Percentiles rank a stretch among this genome's conserved stretches.
Evolutionary conservation across 75 land plant species (phyloP).

Genomic region (Isoetes taiwanensis): DNA sequence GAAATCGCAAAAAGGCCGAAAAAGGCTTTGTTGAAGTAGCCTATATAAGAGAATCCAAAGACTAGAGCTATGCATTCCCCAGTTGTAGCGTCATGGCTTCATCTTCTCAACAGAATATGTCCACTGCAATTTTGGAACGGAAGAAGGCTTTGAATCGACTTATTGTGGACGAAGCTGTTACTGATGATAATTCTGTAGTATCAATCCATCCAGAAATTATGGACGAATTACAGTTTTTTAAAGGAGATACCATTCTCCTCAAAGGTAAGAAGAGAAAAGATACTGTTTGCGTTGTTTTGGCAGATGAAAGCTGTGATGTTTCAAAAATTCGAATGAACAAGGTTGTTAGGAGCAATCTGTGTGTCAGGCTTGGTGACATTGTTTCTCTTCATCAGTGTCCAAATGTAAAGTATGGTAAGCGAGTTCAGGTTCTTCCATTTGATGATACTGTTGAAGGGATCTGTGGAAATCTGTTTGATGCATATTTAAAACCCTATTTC

Average conservation of each 20-base stretch:
- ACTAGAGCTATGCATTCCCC: too few relatives aligned
- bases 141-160: slow-evolving; percentile 75
- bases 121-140: slow-evolving; percentile 67
- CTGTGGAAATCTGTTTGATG: slow-evolving; percentile 31
- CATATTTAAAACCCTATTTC: slow-evolving; percentile 31
- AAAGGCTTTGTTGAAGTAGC: too few relatives aligned
- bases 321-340: slow-evolving; percentile 37
- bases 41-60: too few relatives aligned
- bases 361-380: slow-evolving; percentile 27
- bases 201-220: slow-evolving; percentile 55
- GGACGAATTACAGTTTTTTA: slow-evolving; percentile 76
- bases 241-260: slow-evolving; percentile 60
- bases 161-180: slow-evolving; percentile 61
- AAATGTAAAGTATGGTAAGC: slow-evolving; percentile 33
- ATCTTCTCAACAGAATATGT: too few relatives aligned
- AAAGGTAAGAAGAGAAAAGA: slow-evolving; percentile 42
- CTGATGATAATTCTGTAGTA: slow-evolving; percentile 82
- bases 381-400: slow-evolving; percentile 31
- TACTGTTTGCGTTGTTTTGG: slow-evolving; percentile 27
- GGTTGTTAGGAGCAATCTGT: slow-evolving; percentile 25
- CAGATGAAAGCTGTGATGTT: slow-evolving; percentile 30
- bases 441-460: slow-evolving; percentile 32
- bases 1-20: too few relatives aligned
- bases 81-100: too few relatives aligned
- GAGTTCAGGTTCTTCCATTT: slow-evolving; percentile 26